Conservation (phyloP, 495 filamentous ascomycete species). For the Penicillium fimorum region DNA sequence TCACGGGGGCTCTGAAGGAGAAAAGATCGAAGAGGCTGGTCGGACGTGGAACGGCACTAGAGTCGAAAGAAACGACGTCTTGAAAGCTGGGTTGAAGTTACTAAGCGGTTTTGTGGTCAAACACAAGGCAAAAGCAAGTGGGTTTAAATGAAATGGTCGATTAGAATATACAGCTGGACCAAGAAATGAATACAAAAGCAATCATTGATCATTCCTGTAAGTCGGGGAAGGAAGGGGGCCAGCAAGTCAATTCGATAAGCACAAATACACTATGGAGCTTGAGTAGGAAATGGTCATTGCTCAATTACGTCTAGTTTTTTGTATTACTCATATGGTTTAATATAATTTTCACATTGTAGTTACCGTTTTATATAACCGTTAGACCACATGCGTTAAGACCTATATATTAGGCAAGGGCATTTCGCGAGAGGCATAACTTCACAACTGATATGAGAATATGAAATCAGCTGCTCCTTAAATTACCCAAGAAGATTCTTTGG, state of each 20-base stretch:
- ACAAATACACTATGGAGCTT: not conserved
- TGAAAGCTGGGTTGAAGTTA: constrained; percentile 10
- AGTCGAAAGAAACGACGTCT: not conserved
- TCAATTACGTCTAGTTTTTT: not conserved
- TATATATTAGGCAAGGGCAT: constrained; percentile 2
- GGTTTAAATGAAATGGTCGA: not conserved
- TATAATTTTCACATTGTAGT: not conserved
- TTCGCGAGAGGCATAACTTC: not conserved
- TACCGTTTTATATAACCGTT: not conserved
- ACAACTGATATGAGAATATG: not conserved
- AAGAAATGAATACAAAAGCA: not conserved
- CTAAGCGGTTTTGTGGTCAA: not conserved
- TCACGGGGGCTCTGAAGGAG: constrained; percentile 25
- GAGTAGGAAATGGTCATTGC: not conserved
- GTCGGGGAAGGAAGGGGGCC: not conserved
- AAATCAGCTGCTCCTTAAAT: not conserved
- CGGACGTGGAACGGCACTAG: not conserved
- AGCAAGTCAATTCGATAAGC: not conserved
- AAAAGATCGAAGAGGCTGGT: constrained; percentile 14
- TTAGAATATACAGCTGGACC: not conserved
- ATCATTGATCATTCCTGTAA: not conserved
- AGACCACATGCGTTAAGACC: not conserved
- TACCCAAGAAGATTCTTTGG: not conserved
- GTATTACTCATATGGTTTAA: not conserved
- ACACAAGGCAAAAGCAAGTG: not conserved